A percentile compares a stretch with the other conserved stretches of the same genome.
phyloP scores from a whole-genome alignment of 164 flowering plant species.

The Sedum album region DNA sequence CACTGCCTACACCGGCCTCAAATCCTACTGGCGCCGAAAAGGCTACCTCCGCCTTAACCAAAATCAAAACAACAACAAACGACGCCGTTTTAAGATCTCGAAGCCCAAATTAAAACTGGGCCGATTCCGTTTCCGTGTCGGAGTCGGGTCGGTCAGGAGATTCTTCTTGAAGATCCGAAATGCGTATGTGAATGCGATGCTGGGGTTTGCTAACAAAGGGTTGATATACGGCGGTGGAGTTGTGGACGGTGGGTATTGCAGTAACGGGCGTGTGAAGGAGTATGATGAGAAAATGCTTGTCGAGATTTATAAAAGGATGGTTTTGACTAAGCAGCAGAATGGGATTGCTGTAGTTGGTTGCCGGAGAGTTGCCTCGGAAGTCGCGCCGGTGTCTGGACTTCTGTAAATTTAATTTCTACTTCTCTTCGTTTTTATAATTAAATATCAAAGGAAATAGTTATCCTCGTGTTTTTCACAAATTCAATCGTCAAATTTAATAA shows the following conservation, averaged over 20 bases:
- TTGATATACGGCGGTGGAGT: neutral
- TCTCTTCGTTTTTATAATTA: no score
- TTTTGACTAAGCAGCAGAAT: neutral
- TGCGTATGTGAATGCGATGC: neutral
- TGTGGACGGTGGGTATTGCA: neutral
- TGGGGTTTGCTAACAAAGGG: neutral
- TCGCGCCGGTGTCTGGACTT: neutral
- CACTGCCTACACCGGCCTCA: neutral
- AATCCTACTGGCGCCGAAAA: neutral
- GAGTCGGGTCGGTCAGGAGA: neutral
- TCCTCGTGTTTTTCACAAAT: no score
- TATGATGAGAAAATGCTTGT: neutral
- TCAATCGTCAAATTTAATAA: no score
- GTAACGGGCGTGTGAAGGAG: neutral
- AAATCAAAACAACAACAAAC: neutral
- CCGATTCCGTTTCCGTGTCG: neutral
- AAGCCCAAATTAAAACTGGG: neutral
- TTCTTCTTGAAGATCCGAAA: neutral
- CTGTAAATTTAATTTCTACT: no score
- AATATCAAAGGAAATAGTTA: no score
- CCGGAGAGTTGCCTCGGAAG: neutral
- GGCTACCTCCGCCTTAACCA: constrained; percentile 2
- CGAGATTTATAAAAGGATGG: neutral
- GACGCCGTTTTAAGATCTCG: neutral
- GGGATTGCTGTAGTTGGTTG: neutral